A percentile compares a stretch with the other conserved stretches of the same genome.
phyloP scores from a whole-genome alignment of 192 early-diverging fungal species.

The Podila horticola region DNA sequence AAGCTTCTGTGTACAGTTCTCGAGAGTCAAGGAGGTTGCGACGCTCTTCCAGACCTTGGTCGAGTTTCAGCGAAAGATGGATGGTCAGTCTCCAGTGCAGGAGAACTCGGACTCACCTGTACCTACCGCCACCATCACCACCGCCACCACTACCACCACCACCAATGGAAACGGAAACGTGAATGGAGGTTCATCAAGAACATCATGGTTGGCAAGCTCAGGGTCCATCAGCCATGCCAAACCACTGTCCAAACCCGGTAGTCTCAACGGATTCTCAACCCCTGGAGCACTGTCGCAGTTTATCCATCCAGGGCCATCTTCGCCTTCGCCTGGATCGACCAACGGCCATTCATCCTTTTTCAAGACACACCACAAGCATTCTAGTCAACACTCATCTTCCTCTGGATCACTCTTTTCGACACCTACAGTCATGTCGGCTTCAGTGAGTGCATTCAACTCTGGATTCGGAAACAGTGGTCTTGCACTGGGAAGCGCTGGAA shows the following conservation, averaged over 20 bases:
- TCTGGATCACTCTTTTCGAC: slow-evolving; percentile 42
- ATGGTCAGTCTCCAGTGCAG: slow-evolving; percentile 22
- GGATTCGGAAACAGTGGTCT: slow-evolving; percentile 36
- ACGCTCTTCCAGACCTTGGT: slow-evolving; percentile 49
- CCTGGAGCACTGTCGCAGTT: slow-evolving; percentile 49
- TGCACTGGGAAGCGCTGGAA: slow-evolving; percentile 11
- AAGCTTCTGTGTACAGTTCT: slow-evolving; percentile 55
- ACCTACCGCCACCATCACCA: not conserved
- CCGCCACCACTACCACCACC: not conserved
- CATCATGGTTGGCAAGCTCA: slow-evolving; percentile 42
- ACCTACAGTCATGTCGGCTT: slow-evolving; percentile 47
- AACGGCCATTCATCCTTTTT: slow-evolving; percentile 18
- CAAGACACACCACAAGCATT: slow-evolving; percentile 53
- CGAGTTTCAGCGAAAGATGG: slow-evolving; percentile 43
- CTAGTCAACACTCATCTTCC: slow-evolving; percentile 37
- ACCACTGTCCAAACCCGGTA: slow-evolving; percentile 24
- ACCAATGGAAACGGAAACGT: slow-evolving; percentile 18
- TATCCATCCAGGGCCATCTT: slow-evolving; percentile 45
- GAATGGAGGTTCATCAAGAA: slow-evolving; percentile 10
- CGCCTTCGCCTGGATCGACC: slow-evolving; percentile 9
- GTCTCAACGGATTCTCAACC: slow-evolving; percentile 39
- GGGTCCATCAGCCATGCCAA: slow-evolving; percentile 50
- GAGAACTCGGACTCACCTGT: not conserved
- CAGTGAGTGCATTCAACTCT: slow-evolving; percentile 46
- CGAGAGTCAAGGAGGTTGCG: slow-evolving; percentile 51